These are phyloP conservation scores for Teratosphaeria destructans DNA, from an alignment of 2,329 filamentous ascomycete genomes.

Conservation along the genomic window DNA sequence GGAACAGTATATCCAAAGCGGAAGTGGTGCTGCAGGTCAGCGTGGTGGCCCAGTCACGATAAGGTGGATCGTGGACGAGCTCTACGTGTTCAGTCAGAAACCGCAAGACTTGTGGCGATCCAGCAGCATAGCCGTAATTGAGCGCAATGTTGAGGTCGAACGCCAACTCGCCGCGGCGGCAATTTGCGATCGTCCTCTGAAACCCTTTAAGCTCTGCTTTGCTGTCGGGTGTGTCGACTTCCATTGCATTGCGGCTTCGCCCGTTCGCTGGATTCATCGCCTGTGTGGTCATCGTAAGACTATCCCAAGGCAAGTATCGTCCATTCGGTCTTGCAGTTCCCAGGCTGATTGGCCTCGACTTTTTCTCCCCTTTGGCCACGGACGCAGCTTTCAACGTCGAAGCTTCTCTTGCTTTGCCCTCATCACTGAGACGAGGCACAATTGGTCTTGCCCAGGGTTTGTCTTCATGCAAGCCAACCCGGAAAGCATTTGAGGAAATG, in stretches of 20 bases:
- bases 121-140: conserved; percentile 88
- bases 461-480: not conserved
- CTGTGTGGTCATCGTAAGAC: conserved; percentile 65
- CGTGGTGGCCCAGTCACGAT: conserved; percentile 79
- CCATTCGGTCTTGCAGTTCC: conserved; percentile 84
- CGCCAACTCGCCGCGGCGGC: conserved; percentile 30
- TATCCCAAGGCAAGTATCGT: conserved; percentile 82
- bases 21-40: conserved; percentile 80
- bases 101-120: conserved; percentile 75
- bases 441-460: not conserved
- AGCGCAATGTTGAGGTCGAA: conserved; percentile 77
- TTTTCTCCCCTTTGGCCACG: conserved; percentile 69
- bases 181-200: not conserved
- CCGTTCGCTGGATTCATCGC: conserved; percentile 53
- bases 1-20: conserved; percentile 69
- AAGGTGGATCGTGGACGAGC: conserved; percentile 75
- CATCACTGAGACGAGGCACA: conserved; percentile 28
- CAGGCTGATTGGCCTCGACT: conserved; percentile 77
- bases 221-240: conserved; percentile 38
- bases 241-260: conserved; percentile 76
- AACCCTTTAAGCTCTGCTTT: not conserved
- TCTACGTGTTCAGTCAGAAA: conserved; percentile 95
- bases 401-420: conserved; percentile 45
- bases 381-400: conserved; percentile 57
- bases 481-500: not conserved